These are phyloP conservation scores for Carex arenaria DNA, from an alignment of 202 grass and related monocot species.

Conservation along the genomic window DNA sequence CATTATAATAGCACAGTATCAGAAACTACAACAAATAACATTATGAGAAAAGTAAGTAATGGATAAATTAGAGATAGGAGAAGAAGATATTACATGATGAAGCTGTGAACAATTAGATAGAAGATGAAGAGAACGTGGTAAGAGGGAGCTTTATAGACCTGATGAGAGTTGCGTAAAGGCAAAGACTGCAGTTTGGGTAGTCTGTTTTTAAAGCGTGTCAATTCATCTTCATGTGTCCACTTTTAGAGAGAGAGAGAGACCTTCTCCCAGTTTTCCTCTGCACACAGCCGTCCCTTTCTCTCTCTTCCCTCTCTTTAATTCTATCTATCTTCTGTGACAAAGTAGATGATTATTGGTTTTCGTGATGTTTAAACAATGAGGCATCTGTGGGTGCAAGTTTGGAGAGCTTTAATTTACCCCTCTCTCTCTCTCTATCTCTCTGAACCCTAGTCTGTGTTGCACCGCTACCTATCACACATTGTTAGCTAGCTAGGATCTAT, in stretches of 20 bases:
- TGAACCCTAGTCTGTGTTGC: constrained; percentile 32
- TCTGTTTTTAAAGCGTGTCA: constrained; percentile 41
- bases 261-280: constrained; percentile 76
- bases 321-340: constrained; percentile 12
- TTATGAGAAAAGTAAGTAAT: constrained; percentile 20
- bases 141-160: constrained; percentile 36
- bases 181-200: constrained; percentile 66
- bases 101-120: constrained; percentile 41
- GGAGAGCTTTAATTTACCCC: constrained; percentile 30
- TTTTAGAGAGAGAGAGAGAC: constrained; percentile 50
- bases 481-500: constrained; percentile 2
- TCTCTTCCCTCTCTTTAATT: constrained; percentile 43
- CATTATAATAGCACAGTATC: constrained; percentile 26
- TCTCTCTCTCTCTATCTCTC: constrained; percentile 16
- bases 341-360: constrained; percentile 53
- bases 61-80: constrained; percentile 26
- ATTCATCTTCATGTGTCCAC: constrained; percentile 14
- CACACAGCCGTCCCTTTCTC: constrained; percentile 88
- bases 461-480: constrained; percentile 35
- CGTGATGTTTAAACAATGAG: constrained; percentile 47
- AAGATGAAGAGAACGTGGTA: constrained; percentile 31
- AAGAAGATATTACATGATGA: constrained; percentile 43
- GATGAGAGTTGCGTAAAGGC: constrained; percentile 30
- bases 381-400: constrained; percentile 18
- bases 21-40: constrained; percentile 36